Conservation (phyloP, 208 protist genomes). For the Crithidia expoeki region DNA sequence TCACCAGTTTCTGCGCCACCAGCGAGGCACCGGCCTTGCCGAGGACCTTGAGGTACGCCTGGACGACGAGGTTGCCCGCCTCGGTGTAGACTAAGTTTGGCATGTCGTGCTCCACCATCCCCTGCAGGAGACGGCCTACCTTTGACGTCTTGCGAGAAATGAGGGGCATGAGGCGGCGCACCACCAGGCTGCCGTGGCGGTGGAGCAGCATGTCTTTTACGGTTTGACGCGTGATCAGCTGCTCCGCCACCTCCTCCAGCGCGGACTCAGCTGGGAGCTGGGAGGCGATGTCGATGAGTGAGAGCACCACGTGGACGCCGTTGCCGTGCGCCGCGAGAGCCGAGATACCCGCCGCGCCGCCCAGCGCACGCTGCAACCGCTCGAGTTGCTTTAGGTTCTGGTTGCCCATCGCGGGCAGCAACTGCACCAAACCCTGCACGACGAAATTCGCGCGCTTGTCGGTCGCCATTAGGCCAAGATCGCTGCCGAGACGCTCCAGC, state of each 20-base stretch:
- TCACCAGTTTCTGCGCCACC: conserved; percentile 64
- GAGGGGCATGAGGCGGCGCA: conserved; percentile 80
- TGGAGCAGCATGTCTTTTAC: conserved; percentile 62
- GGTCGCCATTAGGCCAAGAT: conserved; percentile 65
- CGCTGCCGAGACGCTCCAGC: conserved; percentile 42
- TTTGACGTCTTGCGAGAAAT: conserved; percentile 59
- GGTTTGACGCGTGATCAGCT: conserved; percentile 53
- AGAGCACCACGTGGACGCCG: conserved; percentile 75
- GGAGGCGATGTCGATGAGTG: conserved; percentile 58
- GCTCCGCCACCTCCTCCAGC: conserved; percentile 57
- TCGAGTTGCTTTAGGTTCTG: conserved; percentile 41
- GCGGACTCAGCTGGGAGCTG: conserved; percentile 38
- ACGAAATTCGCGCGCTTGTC: conserved; percentile 85
- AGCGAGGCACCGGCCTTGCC: conserved; percentile 52
- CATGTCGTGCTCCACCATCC: conserved; percentile 61
- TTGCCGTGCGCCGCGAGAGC: conserved; percentile 52
- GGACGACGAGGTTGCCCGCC: conserved; percentile 83
- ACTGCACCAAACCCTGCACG: conserved; percentile 67
- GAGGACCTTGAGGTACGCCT: conserved; percentile 68
- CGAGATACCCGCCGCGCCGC: conserved; percentile 45
- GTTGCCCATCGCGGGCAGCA: conserved; percentile 44
- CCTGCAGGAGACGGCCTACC: conserved; percentile 62
- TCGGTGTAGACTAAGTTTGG: conserved; percentile 62
- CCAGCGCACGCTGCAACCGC: conserved; percentile 50
- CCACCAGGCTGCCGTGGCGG: conserved; percentile 70